Evolutionary conservation across 1,139 yeast genomes (phyloP).

Genomic region (Kodamaea plutei): DNA sequence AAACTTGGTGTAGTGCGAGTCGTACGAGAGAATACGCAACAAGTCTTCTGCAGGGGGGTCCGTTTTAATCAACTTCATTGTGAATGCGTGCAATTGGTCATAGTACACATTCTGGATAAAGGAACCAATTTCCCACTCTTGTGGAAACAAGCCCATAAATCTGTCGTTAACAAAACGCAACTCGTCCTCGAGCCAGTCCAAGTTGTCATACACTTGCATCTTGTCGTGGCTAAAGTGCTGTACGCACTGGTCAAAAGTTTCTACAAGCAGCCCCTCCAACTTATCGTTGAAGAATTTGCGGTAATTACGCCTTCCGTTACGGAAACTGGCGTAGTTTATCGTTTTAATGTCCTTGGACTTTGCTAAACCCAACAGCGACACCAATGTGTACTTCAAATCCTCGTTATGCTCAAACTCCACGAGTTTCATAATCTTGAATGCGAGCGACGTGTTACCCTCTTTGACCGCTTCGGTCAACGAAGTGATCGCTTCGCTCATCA

Average conservation of each 20-base stretch:
- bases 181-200: constrained; percentile 86
- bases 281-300: constrained; percentile 59
- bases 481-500: constrained; percentile 58
- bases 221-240: constrained; percentile 52
- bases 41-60: constrained; percentile 74
- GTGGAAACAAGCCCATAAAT: constrained; percentile 58
- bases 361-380: constrained; percentile 37
- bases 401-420: constrained; percentile 77
- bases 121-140: constrained; percentile 66
- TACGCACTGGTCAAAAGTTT: constrained; percentile 63
- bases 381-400: constrained; percentile 60
- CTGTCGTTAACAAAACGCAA: constrained; percentile 59
- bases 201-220: constrained; percentile 60
- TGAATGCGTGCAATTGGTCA: constrained; percentile 55
- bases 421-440: constrained; percentile 69
- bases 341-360: constrained; percentile 15
- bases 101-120: constrained; percentile 68
- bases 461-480: constrained; percentile 68
- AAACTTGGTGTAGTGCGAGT: constrained; percentile 55
- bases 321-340: constrained; percentile 27
- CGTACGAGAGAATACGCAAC: constrained; percentile 66
- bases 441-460: constrained; percentile 61
- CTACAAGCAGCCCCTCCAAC: constrained; percentile 57
- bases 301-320: constrained; percentile 58
- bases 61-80: constrained; percentile 57